Evolutionary conservation across 441 rosid genomes (phyloP).

Genomic region (Gossypium aridum): DNA sequence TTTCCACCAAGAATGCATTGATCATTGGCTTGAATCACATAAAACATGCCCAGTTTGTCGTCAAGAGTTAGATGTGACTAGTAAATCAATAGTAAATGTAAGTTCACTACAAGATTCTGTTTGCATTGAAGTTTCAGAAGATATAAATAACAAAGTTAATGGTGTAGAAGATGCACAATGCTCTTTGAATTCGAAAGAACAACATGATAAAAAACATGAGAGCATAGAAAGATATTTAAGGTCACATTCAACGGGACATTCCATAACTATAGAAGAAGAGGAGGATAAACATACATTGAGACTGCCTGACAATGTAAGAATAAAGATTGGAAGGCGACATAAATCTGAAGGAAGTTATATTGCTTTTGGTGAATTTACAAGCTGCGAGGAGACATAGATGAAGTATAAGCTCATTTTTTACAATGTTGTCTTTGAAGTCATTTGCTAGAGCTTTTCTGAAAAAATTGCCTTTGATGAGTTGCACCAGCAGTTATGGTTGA

Average conservation of each 20-base stretch:
- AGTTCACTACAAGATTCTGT: conserved; percentile 18
- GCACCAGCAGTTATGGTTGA: too few species aligned
- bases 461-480: too few species aligned
- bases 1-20: conserved; percentile 82
- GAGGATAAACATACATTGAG: conserved; percentile 40
- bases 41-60: conserved; percentile 92
- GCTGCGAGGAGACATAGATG: conserved; percentile 7
- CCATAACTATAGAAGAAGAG: conserved; percentile 35
- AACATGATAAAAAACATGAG: conserved; percentile 2
- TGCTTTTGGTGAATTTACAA: conserved; percentile 47
- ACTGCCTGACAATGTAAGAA: conserved; percentile 46
- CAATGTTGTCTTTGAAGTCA: too few species aligned
- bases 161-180: conserved; percentile 14
- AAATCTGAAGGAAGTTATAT: conserved; percentile 53
- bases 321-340: conserved; percentile 41
- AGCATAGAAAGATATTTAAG: conserved; percentile 33
- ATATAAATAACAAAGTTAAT: conserved; percentile 7
- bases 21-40: conserved; percentile 69
- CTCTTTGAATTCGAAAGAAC: neutral
- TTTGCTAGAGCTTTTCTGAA: too few species aligned
- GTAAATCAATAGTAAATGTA: conserved; percentile 19
- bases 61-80: conserved; percentile 47
- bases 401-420: too few species aligned
- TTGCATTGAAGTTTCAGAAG: conserved; percentile 43
- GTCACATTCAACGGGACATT: conserved; percentile 82